phyloP scores from a whole-genome alignment of 805 yeast species.

The Suhomyces vadensis region DNA sequence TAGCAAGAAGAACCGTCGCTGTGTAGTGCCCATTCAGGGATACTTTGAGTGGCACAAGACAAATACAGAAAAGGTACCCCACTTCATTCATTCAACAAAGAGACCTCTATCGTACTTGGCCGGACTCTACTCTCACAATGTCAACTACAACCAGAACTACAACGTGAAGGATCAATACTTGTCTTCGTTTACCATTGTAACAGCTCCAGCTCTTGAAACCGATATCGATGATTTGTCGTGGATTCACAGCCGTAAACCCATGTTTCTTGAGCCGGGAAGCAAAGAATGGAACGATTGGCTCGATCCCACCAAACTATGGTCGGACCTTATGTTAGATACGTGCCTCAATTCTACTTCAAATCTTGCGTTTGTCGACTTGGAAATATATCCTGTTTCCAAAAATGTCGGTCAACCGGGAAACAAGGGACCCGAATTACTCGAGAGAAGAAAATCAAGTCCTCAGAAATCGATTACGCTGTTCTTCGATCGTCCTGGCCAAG shows the following conservation, averaged over 20 bases:
- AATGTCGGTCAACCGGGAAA: constrained; percentile 64
- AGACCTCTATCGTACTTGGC: constrained; percentile 63
- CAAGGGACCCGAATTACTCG: constrained; percentile 44
- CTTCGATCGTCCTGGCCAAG: constrained; percentile 14
- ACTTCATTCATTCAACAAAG: constrained; percentile 59
- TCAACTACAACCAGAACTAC: constrained; percentile 23
- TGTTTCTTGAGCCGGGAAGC: constrained; percentile 59
- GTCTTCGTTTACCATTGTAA: constrained; percentile 65
- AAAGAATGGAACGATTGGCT: constrained; percentile 68
- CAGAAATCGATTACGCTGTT: constrained; percentile 30
- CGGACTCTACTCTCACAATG: constrained; percentile 42
- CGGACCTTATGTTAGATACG: constrained; percentile 35
- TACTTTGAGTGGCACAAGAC: constrained; percentile 77
- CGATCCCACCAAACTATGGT: constrained; percentile 42
- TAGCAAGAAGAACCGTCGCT: constrained; percentile 51
- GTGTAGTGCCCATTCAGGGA: constrained; percentile 78
- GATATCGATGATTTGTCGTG: constrained; percentile 56
- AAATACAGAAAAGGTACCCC: constrained; percentile 54
- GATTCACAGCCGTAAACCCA: constrained; percentile 81
- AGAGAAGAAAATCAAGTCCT: constrained; percentile 21
- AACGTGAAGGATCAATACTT: constrained; percentile 25
- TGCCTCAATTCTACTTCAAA: constrained; percentile 38
- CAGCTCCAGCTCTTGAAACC: constrained; percentile 56
- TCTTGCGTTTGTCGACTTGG: constrained; percentile 38
- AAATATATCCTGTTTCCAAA: constrained; percentile 54